Conservation (phyloP, 805 yeast genomes). For the Candida insectorum region DNA sequence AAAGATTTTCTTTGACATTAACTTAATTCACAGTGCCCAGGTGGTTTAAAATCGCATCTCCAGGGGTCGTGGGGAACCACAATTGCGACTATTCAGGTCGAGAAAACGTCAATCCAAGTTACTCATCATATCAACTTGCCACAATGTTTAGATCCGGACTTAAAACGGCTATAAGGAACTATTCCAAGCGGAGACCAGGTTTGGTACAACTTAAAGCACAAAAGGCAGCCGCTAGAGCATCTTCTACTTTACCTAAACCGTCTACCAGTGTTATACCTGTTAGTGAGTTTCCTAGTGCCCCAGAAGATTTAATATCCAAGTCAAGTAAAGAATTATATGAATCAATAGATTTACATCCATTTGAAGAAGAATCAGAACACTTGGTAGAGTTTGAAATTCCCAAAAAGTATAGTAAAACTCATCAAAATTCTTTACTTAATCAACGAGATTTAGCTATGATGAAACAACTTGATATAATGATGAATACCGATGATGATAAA, state of each 20-base stretch:
- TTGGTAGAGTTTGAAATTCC: conserved; percentile 26
- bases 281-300: conserved; percentile 29
- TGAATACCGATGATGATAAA: conserved; percentile 20
- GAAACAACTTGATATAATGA: conserved; percentile 21
- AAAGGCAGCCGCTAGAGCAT: conserved; percentile 2
- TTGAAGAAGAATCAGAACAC: conserved; percentile 4
- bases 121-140: no score
- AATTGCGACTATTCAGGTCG: no score
- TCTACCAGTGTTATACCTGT: conserved; percentile 17
- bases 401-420: conserved; percentile 19
- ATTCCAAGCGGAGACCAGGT: conserved; percentile 8
- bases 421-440: conserved; percentile 17
- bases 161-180: no score
- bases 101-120: no score
- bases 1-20: conserved; percentile 7
- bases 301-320: conserved; percentile 15
- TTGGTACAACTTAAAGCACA: conserved; percentile 7
- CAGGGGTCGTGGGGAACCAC: no score
- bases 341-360: conserved; percentile 2
- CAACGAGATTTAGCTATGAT: conserved; percentile 23
- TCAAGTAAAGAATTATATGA: conserved; percentile 18
- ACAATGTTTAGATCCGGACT: no score
- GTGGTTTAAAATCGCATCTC: no score
- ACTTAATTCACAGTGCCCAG: no score
- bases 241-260: neutral